Base-by-base conservation (phyloP, 371 early-diverging fungal genomes). In the Funneliformis caledonium region DNA sequence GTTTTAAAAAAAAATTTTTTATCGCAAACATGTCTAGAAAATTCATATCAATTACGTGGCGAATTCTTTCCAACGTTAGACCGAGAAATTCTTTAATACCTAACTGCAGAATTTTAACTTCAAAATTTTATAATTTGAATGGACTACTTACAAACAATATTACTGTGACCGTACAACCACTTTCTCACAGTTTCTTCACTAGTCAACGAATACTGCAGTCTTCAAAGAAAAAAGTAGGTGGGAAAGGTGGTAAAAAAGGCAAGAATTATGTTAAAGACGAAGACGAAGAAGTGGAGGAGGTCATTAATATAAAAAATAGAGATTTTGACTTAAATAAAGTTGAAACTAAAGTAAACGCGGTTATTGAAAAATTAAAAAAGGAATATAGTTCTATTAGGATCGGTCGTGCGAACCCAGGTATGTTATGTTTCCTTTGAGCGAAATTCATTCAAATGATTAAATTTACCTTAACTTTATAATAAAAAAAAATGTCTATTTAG, bases 341-440 rank as follows among this genome's bases (percentile, higher is more conserved):
- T 42, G 82, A 84, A 43, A 83, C 83, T 42, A 86, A 88, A 43
- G 89, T 91, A 86, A 83, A 86, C 26, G 76, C 83, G 31, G 84
- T 85, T 7, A 82, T 91, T 22, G 84, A 86, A 19, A 78, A 88
- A 11, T 85, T 94, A 31, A 88, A 92, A 82, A 88, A 86, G 69
- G 94, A 94, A 78, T 89, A 94, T 77, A 86, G 84, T 59, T 84
- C 87, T 12, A 85, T 95, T 86, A 88, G 93, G n/a, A 84, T 92
- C 10, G 95, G 95, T 11, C 87, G 93, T 45, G 96, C 95, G 31
- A 93, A 89, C 81, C 94, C 96, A 81, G 91, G 94, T 92, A 85
- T 75, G 84, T 56, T 56, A 43, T 4, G 11, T 43, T 37, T 31
- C 5, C 45, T 42, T 77, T 50, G 37, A 42, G 26, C 14, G 42